Conservation (phyloP, 2,329 filamentous ascomycete genomes). For the Penicillium sp. region DNA sequence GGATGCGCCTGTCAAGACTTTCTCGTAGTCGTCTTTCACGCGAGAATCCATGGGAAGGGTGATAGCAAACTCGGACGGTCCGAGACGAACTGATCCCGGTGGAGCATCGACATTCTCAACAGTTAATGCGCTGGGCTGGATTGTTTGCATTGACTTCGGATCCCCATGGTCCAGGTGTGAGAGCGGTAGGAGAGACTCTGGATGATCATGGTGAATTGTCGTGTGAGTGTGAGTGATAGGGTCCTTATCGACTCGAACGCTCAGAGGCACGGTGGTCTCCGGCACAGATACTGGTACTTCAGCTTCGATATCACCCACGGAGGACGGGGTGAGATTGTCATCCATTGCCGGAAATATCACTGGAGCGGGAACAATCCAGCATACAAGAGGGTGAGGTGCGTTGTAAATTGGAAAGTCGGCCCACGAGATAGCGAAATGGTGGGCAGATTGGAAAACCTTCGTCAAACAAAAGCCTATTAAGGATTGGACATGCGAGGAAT, state of each 20-base stretch:
- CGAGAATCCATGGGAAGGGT: conserved; percentile 43
- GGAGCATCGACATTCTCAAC: conserved; percentile 22
- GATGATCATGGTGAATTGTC: conserved; percentile 20
- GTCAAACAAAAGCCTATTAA: too few relatives aligned
- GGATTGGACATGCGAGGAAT: too few relatives aligned
- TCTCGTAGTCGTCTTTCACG: conserved; percentile 42
- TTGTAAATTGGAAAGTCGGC: too few relatives aligned
- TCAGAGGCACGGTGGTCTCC: conserved; percentile 33
- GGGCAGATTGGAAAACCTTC: too few relatives aligned
- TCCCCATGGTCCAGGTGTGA: conserved; percentile 24
- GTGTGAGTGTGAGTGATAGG: conserved; percentile 20
- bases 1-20: conserved; percentile 28
- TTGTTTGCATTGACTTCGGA: conserved; percentile 29
- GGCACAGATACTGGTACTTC: conserved; percentile 25
- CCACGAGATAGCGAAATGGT: not conserved
- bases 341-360: conserved; percentile 4
- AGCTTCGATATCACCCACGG: conserved; percentile 39
- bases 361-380: not conserved
- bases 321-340: conserved; percentile 38
- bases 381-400: not conserved
- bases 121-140: conserved; percentile 37
- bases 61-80: conserved; percentile 39
- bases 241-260: conserved; percentile 33
- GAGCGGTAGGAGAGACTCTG: conserved; percentile 27
- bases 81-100: conserved; percentile 35